Conservation (phyloP, 108 stramenopile species). For the Stephanodiscus triporus region DNA sequence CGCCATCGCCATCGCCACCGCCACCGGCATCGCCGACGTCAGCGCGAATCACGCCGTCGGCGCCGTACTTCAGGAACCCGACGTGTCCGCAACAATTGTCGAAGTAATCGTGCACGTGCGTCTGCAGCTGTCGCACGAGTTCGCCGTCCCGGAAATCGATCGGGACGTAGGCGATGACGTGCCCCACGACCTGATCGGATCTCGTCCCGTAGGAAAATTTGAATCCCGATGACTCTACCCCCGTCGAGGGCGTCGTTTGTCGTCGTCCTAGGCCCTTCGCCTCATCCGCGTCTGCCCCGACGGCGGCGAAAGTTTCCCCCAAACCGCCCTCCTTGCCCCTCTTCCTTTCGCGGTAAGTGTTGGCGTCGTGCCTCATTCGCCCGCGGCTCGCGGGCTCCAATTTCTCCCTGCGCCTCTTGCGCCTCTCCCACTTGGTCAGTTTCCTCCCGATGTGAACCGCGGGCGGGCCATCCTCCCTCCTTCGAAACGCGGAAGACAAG, state of each 20-base stretch:
- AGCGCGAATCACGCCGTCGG: conserved; percentile 29
- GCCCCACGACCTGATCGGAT: conserved; percentile 40
- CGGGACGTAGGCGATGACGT: conserved; percentile 71
- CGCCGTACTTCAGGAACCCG: conserved; percentile 39
- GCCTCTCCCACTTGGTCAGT: conserved; percentile 63
- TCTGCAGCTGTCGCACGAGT: conserved; percentile 59
- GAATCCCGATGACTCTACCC: conserved; percentile 50
- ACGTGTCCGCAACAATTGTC: conserved; percentile 44
- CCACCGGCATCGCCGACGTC: conserved; percentile 9
- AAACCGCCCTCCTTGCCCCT: not conserved
- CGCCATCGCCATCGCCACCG: not conserved
- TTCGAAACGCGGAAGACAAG: not conserved
- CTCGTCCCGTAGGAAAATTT: conserved; percentile 73
- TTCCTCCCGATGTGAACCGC: conserved; percentile 41
- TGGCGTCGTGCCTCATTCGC: conserved; percentile 21
- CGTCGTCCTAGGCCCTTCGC: not conserved
- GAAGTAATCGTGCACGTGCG: conserved; percentile 68
- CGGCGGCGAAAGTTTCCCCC: not conserved
- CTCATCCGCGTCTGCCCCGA: not conserved
- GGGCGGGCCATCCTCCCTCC: not conserved
- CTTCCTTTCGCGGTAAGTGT: not conserved
- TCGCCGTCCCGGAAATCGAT: conserved; percentile 81
- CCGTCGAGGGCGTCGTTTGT: conserved; percentile 2
- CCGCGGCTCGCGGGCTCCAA: conserved; percentile 14
- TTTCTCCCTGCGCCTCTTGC: conserved; percentile 40